Conservation (phyloP, 305 asterid species). For the Stenogyne calaminthoides region DNA sequence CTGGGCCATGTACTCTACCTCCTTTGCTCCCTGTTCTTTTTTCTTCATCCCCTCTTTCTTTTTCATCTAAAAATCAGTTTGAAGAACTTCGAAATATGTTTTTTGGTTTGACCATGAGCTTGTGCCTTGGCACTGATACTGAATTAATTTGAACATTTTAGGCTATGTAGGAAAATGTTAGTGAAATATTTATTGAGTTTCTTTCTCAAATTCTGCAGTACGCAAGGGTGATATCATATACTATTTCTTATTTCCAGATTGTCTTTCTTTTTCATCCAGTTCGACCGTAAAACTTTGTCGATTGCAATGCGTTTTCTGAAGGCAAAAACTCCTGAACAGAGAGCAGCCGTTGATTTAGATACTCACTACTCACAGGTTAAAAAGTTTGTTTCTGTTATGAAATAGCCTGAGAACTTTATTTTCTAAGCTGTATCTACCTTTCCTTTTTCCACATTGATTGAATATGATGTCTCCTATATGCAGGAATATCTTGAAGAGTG, state of each 20-base stretch:
- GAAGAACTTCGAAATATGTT: neutral
- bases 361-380: conserved; percentile 88
- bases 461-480: neutral
- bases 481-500: conserved; percentile 95
- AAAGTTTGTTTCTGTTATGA: neutral
- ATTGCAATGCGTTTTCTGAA: conserved; percentile 84
- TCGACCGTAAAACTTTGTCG: conserved; percentile 74
- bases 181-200: neutral
- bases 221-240: neutral
- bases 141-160: neutral
- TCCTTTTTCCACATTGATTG: conserved; percentile 7
- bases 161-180: neutral
- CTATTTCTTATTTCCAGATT: conserved; percentile 11
- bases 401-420: neutral
- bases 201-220: neutral
- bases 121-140: neutral
- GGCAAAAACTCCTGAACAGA: conserved; percentile 96
- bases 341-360: conserved; percentile 99
- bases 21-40: neutral
- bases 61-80: neutral
- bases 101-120: neutral
- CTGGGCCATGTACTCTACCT: neutral
- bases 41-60: neutral
- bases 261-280: conserved; percentile 47
- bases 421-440: neutral